Percentiles rank a stretch among this genome's conserved stretches.
These are phyloP conservation scores for Marchantia paleacea DNA, from an alignment of 225 moss, liverwort and hornwort species.

Conservation along the genomic window DNA sequence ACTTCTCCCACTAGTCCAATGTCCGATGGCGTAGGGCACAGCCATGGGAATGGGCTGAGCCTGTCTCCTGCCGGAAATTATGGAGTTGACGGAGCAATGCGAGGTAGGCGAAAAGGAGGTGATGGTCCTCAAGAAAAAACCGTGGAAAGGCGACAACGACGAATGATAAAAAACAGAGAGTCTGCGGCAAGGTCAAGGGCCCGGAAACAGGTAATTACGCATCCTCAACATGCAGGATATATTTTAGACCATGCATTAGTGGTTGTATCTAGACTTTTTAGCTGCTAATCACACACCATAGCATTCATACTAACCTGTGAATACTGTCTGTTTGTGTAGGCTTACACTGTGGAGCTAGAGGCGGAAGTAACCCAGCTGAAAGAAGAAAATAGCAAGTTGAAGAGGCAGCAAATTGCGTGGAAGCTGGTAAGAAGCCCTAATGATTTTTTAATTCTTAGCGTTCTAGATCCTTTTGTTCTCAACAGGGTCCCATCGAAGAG, in stretches of 20 bases:
- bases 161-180: conserved; percentile 98
- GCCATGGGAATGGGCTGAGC: conserved; percentile 65
- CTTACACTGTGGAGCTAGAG: conserved; percentile 90
- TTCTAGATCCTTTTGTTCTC: too few species aligned
- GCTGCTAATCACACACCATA: too few species aligned
- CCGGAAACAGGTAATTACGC: conserved; percentile 71
- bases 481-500: too few species aligned
- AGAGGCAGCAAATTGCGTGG: conserved; percentile 71
- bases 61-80: conserved; percentile 72
- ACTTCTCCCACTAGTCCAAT: conserved; percentile 71
- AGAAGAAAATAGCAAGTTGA: conserved; percentile 75
- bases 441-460: too few species aligned
- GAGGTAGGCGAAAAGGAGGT: conserved; percentile 76
- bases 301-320: too few species aligned
- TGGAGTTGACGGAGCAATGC: conserved; percentile 54
- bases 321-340: conserved; percentile 44
- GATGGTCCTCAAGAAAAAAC: conserved; percentile 89
- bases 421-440: conserved; percentile 66
- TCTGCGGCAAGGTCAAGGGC: conserved; percentile 94
- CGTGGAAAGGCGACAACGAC: conserved; percentile 83
- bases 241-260: too few species aligned
- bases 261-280: too few species aligned
- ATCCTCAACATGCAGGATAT: too few species aligned
- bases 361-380: conserved; percentile 90
- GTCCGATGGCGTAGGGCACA: conserved; percentile 60